Base-by-base conservation (phyloP, 306 rosid species). In the Vigna unguiculata region DNA sequence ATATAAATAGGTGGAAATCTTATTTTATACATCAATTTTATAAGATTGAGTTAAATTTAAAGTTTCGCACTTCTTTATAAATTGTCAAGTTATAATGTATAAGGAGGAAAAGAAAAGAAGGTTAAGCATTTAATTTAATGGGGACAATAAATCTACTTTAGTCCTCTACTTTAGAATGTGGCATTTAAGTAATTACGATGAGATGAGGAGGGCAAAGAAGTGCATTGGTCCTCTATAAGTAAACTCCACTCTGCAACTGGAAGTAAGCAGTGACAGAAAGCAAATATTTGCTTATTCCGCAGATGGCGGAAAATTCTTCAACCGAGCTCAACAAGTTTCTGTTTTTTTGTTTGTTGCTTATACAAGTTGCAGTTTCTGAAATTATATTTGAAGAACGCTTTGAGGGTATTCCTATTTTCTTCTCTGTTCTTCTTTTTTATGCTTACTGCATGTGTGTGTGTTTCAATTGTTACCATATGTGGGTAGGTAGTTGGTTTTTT, bases 331-430 rank as follows among this genome's bases (percentile, higher is more conserved):
- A 47, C 62, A 80, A 75, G 80, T 69, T 76, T 40, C 21, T 40
- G 20, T 17, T 88, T 46, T 60, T 77, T 4, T 10, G 78, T 17
- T 32, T 84, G 7, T 19, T 75, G 1, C 73, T 84, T 1, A 20
- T 83, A 22, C 91, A 25, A 67, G 74, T 80, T 36, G 80, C 90
- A 0, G 48, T 77, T 69, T 81, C 96, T 7, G 97, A 95, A 75
- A 84, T 92, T 81, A 74, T 92, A 57, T 95, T 95, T 71, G 98
- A 95, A 80, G 98, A 95, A 52, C 86, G 96, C 49, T 95, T 92
- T 7, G 90, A 92, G 15, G 97, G 97, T 95, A 83, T 10, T 19
- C 9, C 40, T n/a, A 19, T 38, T 67, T 64, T 24, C 36, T 28
- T 62, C 53, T 45, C 40, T 15, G 6, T 43, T 54, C 28, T 80